Base-by-base conservation (phyloP, 2,329 filamentous ascomycete species). In the Neonectria neomacrospora region DNA sequence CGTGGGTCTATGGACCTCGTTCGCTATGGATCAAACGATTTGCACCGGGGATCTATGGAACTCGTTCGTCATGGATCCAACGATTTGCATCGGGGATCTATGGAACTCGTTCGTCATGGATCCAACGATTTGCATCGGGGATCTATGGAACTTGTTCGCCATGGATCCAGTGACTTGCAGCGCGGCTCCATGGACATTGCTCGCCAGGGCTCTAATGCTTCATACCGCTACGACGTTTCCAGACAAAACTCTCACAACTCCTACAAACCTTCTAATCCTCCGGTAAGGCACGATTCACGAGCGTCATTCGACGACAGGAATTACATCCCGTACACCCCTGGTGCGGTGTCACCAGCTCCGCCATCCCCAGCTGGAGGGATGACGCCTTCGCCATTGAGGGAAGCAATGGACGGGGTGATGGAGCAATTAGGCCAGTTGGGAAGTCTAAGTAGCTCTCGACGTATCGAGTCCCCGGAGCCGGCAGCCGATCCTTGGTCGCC, bases 391-490 rank as follows among this genome's bases (percentile, higher is more conserved):
- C 96, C 96, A 0, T 81, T 99, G 3, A 87, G 96, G 63, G 93
- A 94, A 77, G 96, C 96, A 1, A 99, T 99, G 94, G 95, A 98
- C 74, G 95, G 96, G 77, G 94, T 99, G 4, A 97, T 98, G 88
- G 93, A 96, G 68, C 96, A 96, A 59, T 80, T 99, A 45, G 91
- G 97, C 74, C 94, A 94, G 64, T 92, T 99, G 83, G 77, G 75
- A 22, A 73, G 74, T 7, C 59, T 76, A 0, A 73, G 90, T 18
- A 83, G 90, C 70, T 82, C 86, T 44, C 84, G 85, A 59, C 80
- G 85, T 22, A 82, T 66, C 72, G 84, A 86, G 34, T 84, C 86
- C 28, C 85, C 88, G 1, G 83, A 88, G 44, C 81, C 85, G 1
- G 81, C 86, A 1, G 78, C 89, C 9, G 88, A 93, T 73, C 90